phyloP scores from a whole-genome alignment of 2,329 filamentous ascomycete genomes.

The Aspergillus sp. region DNA sequence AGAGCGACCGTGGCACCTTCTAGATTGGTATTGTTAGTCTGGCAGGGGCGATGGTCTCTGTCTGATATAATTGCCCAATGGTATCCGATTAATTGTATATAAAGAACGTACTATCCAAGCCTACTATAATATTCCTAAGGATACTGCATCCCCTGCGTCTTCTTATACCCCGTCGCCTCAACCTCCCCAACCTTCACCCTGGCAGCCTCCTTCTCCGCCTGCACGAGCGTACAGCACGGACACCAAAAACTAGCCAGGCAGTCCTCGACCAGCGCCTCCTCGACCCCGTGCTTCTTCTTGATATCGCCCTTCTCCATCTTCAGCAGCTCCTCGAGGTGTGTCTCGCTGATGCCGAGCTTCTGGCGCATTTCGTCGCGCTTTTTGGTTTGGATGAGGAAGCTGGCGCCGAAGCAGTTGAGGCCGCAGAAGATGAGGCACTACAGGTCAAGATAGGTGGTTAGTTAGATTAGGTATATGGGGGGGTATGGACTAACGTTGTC shows the following conservation, averaged over 20 bases:
- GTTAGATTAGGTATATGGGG: too few species aligned
- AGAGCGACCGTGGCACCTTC: too few species aligned
- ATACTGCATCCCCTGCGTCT: constrained; percentile 4
- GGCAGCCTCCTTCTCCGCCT: constrained; percentile 8
- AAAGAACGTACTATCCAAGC: too few species aligned
- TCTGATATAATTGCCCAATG: too few species aligned
- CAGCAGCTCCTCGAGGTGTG: constrained; percentile 1
- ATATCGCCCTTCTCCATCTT: constrained; percentile 2
- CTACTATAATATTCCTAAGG: not conserved
- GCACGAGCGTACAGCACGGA: not conserved
- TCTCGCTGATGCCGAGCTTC: constrained; percentile 5
- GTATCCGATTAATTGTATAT: too few species aligned
- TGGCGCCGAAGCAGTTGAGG: constrained; percentile 5
- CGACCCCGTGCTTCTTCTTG: constrained; percentile 8
- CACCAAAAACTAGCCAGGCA: constrained; percentile 6
- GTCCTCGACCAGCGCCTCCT: constrained; percentile 4
- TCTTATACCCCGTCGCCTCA: not conserved
- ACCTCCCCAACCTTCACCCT: not conserved
- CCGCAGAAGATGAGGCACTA: constrained; percentile 10
- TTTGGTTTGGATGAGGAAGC: constrained; percentile 6
- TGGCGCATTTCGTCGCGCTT: constrained; percentile 5
- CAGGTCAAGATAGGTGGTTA: too few species aligned
- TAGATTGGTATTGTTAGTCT: not conserved
- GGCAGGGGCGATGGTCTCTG: too few species aligned
- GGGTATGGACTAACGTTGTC: constrained; percentile 1